Evolutionary conservation across 2,329 filamentous ascomycete species (phyloP), one percentile per base, ranked within the genome.

Genomic region (Tympanopsis confertula): DNA sequence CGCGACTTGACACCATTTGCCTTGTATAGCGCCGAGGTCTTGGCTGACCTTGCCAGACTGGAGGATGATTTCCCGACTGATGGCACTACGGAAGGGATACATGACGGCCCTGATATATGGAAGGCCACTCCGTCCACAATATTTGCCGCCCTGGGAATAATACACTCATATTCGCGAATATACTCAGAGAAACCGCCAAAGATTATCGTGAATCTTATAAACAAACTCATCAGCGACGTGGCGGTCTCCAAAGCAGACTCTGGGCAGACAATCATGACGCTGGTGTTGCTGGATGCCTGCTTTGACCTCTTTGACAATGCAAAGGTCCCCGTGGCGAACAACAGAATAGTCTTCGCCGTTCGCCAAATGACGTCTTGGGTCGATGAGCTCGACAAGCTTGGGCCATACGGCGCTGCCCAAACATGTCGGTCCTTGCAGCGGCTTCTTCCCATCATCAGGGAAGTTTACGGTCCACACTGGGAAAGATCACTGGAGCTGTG

Each of bases 201-300:
- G n/a, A n/a, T n/a, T n/a, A n/a, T n/a, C n/a, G n/a, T n/a, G n/a
- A n/a, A n/a, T n/a, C 63, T 80, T 29, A 71, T 68, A 50, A 79
- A 78, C 47, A 65, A 70, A 12, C 59, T 81, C 1, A 59, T 79
- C 20, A 78, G 74, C 45, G 73, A 81, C 42, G 48, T 77, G n/a
- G 65, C 71, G 1, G 71, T 66, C 5, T 62, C 68, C 0, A 61
- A 59, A 4, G 52, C 59, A 0, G 50, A 58, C 1, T 50, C 58
- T 1, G 60, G 65, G 7, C 66, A 67, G 39, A 65, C 69, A 0
- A 50, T 71, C 13, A 53, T 60, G 19, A 62, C 59, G 0, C 54
- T 82, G 3, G 64, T 71, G 2, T 57, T 80, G 2, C 56, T 81
- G 4, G 70, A 76, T 14, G 57, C 69, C 5, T 68, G 63, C 39